A percentile compares a stretch with the other conserved stretches of the same genome.
Conservation (phyloP, 305 asterid genomes). For the Striga hermonthica region DNA sequence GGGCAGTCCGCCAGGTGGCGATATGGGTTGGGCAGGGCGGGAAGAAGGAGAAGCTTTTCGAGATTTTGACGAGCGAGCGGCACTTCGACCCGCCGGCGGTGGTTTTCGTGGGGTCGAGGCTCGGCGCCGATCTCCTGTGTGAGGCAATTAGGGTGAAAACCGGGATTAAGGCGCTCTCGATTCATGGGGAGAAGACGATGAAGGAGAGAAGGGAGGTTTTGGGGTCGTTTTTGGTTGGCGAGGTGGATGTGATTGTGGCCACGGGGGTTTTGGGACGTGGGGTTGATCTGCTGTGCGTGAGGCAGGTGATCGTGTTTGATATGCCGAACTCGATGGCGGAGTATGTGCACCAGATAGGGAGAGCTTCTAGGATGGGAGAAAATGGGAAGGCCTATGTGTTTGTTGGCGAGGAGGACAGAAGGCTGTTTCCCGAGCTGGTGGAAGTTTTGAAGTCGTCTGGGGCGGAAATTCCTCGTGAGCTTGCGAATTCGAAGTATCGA, state of each 20-base stretch:
- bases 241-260: conserved; percentile 66
- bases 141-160: conserved; percentile 67
- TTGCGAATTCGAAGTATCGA: conserved; percentile 51
- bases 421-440: conserved; percentile 63
- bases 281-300: conserved; percentile 66
- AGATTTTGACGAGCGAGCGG: conserved; percentile 69
- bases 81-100: conserved; percentile 90
- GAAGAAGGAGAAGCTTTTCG: conserved; percentile 91
- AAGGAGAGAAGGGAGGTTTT: conserved; percentile 81
- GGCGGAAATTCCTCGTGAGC: conserved; percentile 74
- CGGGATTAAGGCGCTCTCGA: conserved; percentile 67
- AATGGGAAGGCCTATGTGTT: conserved; percentile 68
- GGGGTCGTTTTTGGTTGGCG: conserved; percentile 75
- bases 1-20: conserved; percentile 72
- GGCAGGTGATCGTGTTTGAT: conserved; percentile 88
- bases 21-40: conserved; percentile 88
- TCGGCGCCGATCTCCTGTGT: conserved; percentile 87
- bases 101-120: conserved; percentile 82
- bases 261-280: conserved; percentile 92
- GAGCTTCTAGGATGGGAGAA: conserved; percentile 91
- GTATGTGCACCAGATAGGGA: conserved; percentile 88
- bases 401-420: conserved; percentile 80
- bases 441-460: conserved; percentile 63
- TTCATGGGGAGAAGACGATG: conserved; percentile 90
- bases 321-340: conserved; percentile 86